Base-by-base conservation (phyloP, 257 asterid genomes). In the Lycium ferocissimum region DNA sequence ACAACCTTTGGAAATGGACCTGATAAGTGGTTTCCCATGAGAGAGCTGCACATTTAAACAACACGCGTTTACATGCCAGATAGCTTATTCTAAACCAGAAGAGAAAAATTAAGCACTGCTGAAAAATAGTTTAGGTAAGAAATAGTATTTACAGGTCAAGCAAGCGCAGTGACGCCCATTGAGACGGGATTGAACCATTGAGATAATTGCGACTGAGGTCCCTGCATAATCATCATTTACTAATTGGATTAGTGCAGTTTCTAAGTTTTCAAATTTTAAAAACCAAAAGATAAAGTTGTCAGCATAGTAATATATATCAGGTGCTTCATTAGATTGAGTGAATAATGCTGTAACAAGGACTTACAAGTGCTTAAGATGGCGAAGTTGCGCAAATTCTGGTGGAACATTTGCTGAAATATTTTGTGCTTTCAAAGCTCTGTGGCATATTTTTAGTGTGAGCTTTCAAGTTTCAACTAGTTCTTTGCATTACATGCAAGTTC, bases 351-450 rank as follows among this genome's bases (percentile, higher is more conserved):
- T 59, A 37, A 22, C 9, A 43, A 83, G 54, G 49, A 84, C 99
- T 93, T 84, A 96, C 99, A 96, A 91, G 84, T 54, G 86, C 57
- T 87, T 83, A 83, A 96, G 98, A 86, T 96, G 92, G 75, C 89
- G 97, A 86, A 96, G 92, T 89, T 86, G 92, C 70, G 95, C 90
- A 40, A 96, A 94, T 81, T 90, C 97, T 1, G 91, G 90, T 40
- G 99, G 95, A 65, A 96, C 87, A 53, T 33, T 81, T 87, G 95
- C 98, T 1, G 99, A 90, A 56, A 92, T 84, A 85, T 96, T 96
- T 87, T 93, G 98, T n/a, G 88, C 91, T 89, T 94, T 96, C 93
- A 96, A 86, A 86, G 97, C 93, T 89, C 99, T 96, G 92, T 86
- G 26, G 9, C 49, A 78, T 53, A 33, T 26, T 53, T 78, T 53